Percentiles rank a stretch among this genome's conserved stretches.
Evolutionary conservation across 1,139 yeast species (phyloP).

Genomic region (Lodderomyces margitis): DNA sequence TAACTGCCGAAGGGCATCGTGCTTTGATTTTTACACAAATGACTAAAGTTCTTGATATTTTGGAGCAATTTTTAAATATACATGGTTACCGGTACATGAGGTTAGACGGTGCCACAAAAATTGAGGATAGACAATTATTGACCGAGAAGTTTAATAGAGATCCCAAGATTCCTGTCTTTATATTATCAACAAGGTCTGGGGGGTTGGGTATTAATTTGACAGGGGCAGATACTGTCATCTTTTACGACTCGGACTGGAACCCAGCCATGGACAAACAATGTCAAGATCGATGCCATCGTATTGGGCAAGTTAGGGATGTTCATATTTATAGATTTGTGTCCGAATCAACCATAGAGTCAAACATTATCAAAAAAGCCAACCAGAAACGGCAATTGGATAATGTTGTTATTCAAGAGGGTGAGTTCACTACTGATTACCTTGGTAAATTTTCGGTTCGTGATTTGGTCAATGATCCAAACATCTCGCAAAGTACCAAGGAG

Average conservation of each 20-base stretch:
- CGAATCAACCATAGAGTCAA: constrained; percentile 94
- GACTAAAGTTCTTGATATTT: constrained; percentile 92
- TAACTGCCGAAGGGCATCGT: constrained; percentile 85
- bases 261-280: constrained; percentile 99
- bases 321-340: constrained; percentile 96
- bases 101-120: constrained; percentile 95
- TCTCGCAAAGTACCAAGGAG: constrained; percentile 24
- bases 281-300: constrained; percentile 98
- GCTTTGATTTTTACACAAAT: constrained; percentile 96
- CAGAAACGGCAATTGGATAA: constrained; percentile 94
- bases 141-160: constrained; percentile 94
- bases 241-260: constrained; percentile 99
- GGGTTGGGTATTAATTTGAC: constrained; percentile 96
- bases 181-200: constrained; percentile 93
- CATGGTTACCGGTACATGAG: constrained; percentile 95
- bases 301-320: constrained; percentile 97
- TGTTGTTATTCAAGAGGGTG: constrained; percentile 97
- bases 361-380: constrained; percentile 89
- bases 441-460: constrained; percentile 89
- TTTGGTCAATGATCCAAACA: constrained; percentile 64
- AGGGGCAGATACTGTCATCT: constrained; percentile 99
- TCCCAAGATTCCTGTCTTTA: constrained; percentile 82
- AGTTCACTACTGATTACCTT: constrained; percentile 94
- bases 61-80: constrained; percentile 90
- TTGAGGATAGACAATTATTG: constrained; percentile 91